These are phyloP conservation scores for Ilex aquifolium DNA, from an alignment of 257 asterid species.

Conservation along the genomic window DNA sequence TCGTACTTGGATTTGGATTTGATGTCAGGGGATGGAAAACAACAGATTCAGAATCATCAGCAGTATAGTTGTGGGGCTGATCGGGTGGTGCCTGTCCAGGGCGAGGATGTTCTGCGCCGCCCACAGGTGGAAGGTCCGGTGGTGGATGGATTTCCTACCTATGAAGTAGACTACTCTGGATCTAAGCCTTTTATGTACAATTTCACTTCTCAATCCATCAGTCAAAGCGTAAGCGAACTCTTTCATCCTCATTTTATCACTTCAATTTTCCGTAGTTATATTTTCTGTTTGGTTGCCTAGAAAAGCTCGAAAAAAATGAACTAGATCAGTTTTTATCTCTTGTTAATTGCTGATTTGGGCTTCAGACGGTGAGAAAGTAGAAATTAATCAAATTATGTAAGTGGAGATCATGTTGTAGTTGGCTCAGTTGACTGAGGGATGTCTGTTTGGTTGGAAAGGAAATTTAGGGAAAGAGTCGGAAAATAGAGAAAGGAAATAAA, in stretches of 20 bases:
- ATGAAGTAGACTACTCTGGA: conserved; percentile 47
- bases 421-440: too few relatives aligned
- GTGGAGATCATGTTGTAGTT: too few relatives aligned
- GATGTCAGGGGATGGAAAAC: conserved; percentile 39
- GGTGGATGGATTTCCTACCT: conserved; percentile 71
- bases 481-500: too few relatives aligned
- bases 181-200: conserved; percentile 66
- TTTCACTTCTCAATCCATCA: conserved; percentile 72
- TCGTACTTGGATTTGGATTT: conserved; percentile 57
- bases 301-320: neutral
- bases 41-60: conserved; percentile 9
- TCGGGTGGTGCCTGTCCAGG: conserved; percentile 72
- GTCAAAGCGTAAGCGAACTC: conserved; percentile 66
- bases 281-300: neutral
- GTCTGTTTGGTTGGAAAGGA: neutral
- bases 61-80: conserved; percentile 34
- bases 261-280: neutral
- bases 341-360: neutral
- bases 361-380: too few relatives aligned
- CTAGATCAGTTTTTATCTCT: neutral
- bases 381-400: too few relatives aligned
- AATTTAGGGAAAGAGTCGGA: neutral
- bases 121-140: conserved; percentile 49
- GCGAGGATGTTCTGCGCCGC: conserved; percentile 29
- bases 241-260: neutral